Evolutionary conservation across 257 asterid species (phyloP), one percentile per base, ranked within the genome.

Genomic region (Jasminum sambac): DNA sequence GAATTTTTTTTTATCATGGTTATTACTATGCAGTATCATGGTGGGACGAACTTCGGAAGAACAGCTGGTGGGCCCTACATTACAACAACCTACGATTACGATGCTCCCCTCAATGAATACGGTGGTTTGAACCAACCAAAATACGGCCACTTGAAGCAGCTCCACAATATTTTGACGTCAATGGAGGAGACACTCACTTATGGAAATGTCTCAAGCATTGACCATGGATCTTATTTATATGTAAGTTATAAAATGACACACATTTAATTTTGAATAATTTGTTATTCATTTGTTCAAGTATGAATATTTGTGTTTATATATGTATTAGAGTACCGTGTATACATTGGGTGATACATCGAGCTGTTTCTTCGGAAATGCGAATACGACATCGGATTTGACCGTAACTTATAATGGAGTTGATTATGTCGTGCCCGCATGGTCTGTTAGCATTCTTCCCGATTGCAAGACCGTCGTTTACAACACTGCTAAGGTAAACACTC

Each of bases 11-110:
- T n/a, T n/a, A n/a, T n/a, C n/a, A n/a, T n/a, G n/a, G n/a, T 46
- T 36, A 11, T 11, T 50, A 12, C 3, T 30, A 5, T 64, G 24
- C 34, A 89, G 97, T 91, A 87, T 44, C 98, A 91, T 36, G 98
- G 96, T 50, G 97, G 97, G 23, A 91, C 96, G 0, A 91, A 91
- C 66, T 91, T 87, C 46, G 96, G 95, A 25, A 84, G 98, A 61
- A 85, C 88, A 0, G 68, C 96, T 12, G 96, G 96, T 7, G 96
- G 98, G 11, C 98, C 98, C 5, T 92, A 84, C 68, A 92, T 92
- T 67, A 78, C 86, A 0, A 92, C 98, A 34, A 52, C 90, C 0
- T 92, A 89, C 30, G 98, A 92, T 57, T 92, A 88, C 13, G 80
- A 89, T 74, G 98, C 98, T 8, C 98, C 96, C 5, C 78, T 91